phyloP scores from a whole-genome alignment of 2,329 filamentous ascomycete genomes.

The Pseudocercospora cruenta region DNA sequence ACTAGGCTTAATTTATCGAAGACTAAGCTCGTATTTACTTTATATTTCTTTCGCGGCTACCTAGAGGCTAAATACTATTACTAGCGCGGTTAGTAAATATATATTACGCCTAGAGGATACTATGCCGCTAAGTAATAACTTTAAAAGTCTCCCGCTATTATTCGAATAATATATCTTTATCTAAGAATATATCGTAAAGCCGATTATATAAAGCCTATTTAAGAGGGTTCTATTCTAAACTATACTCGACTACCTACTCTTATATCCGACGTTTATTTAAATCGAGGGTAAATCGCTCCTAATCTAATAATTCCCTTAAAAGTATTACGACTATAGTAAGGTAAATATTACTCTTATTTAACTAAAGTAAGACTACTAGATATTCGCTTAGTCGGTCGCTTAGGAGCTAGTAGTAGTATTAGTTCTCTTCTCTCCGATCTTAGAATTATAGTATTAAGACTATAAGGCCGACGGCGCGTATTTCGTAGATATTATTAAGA shows the following conservation, averaged over 20 bases:
- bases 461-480: neutral
- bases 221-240: neutral
- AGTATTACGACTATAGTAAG: neutral
- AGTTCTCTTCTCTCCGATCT: neutral
- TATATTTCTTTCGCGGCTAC: neutral
- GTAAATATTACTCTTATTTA: neutral
- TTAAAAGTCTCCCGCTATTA: neutral
- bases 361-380: neutral
- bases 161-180: neutral
- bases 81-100: no score
- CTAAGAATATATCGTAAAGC: neutral
- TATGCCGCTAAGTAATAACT: neutral
- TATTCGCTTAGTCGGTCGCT: neutral
- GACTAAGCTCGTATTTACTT: neutral
- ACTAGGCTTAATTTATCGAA: neutral
- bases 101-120: neutral
- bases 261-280: neutral
- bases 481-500: neutral
- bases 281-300: neutral
- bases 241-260: neutral
- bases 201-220: neutral
- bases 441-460: neutral
- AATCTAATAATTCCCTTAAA: neutral
- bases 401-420: neutral
- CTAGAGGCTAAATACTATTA: neutral